A percentile compares a stretch with the other conserved stretches of the same genome.
Conservation (phyloP, 192 early-diverging fungal species). For the Paraglomus occultum region DNA sequence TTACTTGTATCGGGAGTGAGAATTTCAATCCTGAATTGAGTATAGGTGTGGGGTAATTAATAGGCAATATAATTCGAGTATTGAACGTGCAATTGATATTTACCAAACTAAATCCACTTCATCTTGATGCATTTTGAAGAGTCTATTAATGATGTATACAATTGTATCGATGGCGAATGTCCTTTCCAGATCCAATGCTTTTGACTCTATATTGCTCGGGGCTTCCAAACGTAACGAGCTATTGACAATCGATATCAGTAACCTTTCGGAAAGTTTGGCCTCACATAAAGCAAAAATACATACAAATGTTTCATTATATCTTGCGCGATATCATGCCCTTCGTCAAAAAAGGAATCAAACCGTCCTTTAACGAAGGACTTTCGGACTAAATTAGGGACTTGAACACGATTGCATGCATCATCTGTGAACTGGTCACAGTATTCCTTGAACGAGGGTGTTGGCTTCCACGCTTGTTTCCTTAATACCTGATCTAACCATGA, state of each 20-base stretch:
- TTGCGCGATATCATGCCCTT: constrained; percentile 3
- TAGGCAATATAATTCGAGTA: too few species aligned
- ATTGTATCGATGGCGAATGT: constrained; percentile 5
- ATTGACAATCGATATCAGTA: too few species aligned
- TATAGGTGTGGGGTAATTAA: not conserved
- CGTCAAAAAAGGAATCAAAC: not conserved
- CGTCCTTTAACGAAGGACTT: constrained; percentile 4
- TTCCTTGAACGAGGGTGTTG: not conserved
- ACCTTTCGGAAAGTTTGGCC: too few species aligned
- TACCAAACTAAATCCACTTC: constrained; percentile 4
- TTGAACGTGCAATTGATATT: constrained; percentile 5
- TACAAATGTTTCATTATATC: constrained; percentile 13
- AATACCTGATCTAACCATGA: too few species aligned
- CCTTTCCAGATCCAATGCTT: not conserved
- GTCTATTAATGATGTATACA: constrained; percentile 11
- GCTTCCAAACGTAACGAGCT: constrained; percentile 6
- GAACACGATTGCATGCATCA: not conserved
- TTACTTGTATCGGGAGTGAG: not conserved
- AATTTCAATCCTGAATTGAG: constrained; percentile 12
- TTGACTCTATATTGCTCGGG: constrained; percentile 8
- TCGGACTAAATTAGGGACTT: constrained; percentile 1
- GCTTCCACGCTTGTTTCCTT: too few species aligned
- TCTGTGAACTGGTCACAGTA: constrained; percentile 15
- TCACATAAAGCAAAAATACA: not conserved
- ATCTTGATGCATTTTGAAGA: constrained; percentile 4